These are phyloP conservation scores for Magnaporthiopsis rhizophila DNA, from an alignment of 2,329 filamentous ascomycete genomes.

Conservation along the genomic window DNA sequence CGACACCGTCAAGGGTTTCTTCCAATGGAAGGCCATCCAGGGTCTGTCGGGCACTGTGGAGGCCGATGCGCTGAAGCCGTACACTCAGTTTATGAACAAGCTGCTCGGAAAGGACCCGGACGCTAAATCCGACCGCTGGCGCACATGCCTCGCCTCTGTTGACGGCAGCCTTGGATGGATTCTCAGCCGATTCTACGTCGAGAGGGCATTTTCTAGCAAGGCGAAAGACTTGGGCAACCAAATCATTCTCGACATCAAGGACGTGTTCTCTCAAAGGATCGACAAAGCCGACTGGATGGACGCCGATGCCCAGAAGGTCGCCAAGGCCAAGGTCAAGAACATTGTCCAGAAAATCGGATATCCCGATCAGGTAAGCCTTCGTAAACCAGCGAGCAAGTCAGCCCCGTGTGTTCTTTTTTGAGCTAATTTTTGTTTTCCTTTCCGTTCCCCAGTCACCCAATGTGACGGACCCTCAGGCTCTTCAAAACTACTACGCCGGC, in stretches of 20 bases:
- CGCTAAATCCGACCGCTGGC: constrained; percentile 56
- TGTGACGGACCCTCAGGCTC: constrained; percentile 46
- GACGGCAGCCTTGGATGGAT: constrained; percentile 58
- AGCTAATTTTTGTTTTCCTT: neutral
- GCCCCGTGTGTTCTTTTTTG: neutral
- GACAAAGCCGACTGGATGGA: constrained; percentile 57
- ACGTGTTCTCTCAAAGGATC: constrained; percentile 54
- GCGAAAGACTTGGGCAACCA: constrained; percentile 60
- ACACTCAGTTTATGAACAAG: constrained; percentile 50
- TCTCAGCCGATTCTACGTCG: constrained; percentile 61
- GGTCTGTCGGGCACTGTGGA: constrained; percentile 46
- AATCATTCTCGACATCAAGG: constrained; percentile 64
- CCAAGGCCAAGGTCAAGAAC: constrained; percentile 57
- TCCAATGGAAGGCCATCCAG: constrained; percentile 56
- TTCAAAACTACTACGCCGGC: constrained; percentile 48
- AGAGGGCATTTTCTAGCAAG: constrained; percentile 58
- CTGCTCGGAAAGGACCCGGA: constrained; percentile 55
- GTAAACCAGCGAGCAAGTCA: too few relatives aligned
- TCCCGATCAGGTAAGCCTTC: constrained; percentile 34
- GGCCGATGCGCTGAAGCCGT: constrained; percentile 50
- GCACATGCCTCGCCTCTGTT: constrained; percentile 50
- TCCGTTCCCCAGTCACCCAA: constrained; percentile 34
- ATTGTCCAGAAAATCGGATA: constrained; percentile 64
- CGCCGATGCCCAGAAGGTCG: constrained; percentile 47
- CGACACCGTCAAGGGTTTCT: constrained; percentile 52